Conservation (phyloP, 176 grass and related monocot genomes). For the Avena atlantica region DNA sequence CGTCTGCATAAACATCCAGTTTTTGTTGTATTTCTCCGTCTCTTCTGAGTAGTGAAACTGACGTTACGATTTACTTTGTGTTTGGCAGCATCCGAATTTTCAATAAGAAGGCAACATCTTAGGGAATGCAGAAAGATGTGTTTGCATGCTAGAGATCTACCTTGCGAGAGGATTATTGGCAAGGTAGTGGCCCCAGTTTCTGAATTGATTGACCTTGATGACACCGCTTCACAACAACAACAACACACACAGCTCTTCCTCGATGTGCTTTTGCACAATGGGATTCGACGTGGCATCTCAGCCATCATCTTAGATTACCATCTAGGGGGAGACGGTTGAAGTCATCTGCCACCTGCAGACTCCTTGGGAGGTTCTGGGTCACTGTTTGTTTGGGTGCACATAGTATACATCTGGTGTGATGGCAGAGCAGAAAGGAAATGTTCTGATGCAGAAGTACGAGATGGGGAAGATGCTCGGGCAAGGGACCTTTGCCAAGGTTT, state of each 20-base stretch:
- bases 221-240: constrained; percentile 54
- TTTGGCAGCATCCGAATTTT: constrained; percentile 14
- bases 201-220: constrained; percentile 69
- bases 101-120: constrained; percentile 55
- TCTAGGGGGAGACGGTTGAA: constrained; percentile 88
- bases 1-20: too few species aligned
- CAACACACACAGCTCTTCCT: constrained; percentile 41
- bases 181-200: constrained; percentile 32
- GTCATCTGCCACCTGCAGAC: not conserved
- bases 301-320: constrained; percentile 71
- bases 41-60: not conserved
- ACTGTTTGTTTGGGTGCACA: constrained; percentile 1
- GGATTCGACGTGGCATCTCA: constrained; percentile 66
- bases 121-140: constrained; percentile 99
- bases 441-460: constrained; percentile 82
- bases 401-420: constrained; percentile 26
- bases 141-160: constrained; percentile 83
- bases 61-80: not conserved
- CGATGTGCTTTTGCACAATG: constrained; percentile 71
- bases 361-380: not conserved
- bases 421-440: constrained; percentile 66
- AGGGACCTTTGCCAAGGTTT: constrained; percentile 99
- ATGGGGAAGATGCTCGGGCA: constrained; percentile 85
- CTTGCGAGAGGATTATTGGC: constrained; percentile 58
- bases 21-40: too few species aligned